Evolutionary conservation across 2,329 filamentous ascomycete genomes (phyloP).

Genomic region (Diaporthe capsici): DNA sequence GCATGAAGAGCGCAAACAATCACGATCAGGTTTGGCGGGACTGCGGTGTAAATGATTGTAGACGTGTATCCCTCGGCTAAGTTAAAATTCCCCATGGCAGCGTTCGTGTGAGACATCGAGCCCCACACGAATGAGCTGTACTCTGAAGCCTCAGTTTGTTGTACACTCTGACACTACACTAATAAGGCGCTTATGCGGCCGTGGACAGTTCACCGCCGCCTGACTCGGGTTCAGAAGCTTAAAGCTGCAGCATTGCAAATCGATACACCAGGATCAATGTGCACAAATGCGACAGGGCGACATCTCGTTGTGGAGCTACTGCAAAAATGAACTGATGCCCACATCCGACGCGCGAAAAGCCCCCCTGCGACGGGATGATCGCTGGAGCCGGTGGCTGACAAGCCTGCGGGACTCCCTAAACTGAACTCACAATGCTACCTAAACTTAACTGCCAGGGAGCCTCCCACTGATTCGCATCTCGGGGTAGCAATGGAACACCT

Average conservation of each 20-base stretch:
- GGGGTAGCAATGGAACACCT: conserved; percentile 19
- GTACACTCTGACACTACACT: no score
- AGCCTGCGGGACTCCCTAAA: not conserved
- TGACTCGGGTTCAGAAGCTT: conserved; percentile 21
- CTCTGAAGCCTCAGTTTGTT: not conserved
- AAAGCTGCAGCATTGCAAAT: not conserved
- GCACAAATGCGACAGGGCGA: not conserved
- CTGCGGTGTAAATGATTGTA: not conserved
- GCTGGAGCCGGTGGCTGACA: not conserved
- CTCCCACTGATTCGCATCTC: conserved; percentile 1
- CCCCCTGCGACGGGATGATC: conserved; percentile 9
- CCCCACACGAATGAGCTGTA: not conserved
- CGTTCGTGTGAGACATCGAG: not conserved
- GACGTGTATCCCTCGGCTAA: not conserved
- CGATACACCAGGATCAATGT: conserved; percentile 5
- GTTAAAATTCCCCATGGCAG: not conserved
- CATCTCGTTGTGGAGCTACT: conserved; percentile 6
- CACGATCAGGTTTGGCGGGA: no score
- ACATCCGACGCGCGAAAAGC: not conserved
- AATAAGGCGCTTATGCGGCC: not conserved
- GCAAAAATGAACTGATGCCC: conserved; percentile 30
- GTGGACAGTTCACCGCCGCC: not conserved
- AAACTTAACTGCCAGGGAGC: not conserved
- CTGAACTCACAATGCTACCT: conserved; percentile 2
- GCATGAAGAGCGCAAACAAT: not conserved